These are phyloP conservation scores for Boletus subparvulus DNA, from an alignment of 768 basidiomycete genomes.

Conservation along the genomic window DNA sequence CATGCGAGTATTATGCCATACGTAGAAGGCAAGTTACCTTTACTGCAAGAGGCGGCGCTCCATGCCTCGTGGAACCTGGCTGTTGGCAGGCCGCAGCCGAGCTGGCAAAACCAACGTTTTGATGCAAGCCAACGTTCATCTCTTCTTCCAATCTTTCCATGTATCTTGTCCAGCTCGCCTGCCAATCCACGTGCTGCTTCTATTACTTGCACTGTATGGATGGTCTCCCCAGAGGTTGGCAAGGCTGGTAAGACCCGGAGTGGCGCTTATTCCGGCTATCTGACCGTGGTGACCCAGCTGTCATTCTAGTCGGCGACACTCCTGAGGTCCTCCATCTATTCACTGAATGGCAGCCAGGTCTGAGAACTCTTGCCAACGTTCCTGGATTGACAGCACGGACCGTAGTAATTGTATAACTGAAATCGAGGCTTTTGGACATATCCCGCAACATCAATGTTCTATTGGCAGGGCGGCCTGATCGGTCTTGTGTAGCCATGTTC, in stretches of 20 bases:
- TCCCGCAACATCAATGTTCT: too few relatives aligned
- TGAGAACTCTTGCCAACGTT: not conserved
- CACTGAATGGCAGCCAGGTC: not conserved
- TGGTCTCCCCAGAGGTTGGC: slow-evolving; percentile 11
- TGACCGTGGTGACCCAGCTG: too few relatives aligned
- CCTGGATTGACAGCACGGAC: not conserved
- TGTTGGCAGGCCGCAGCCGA: slow-evolving; percentile 16
- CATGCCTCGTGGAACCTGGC: slow-evolving; percentile 18
- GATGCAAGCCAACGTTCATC: not conserved
- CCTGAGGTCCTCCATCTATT: not conserved
- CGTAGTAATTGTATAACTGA: not conserved
- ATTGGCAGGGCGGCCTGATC: slow-evolving; percentile 6
- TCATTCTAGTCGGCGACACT: not conserved
- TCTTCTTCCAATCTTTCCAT: not conserved
- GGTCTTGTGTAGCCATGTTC: not conserved
- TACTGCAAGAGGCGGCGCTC: not conserved
- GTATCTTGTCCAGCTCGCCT: not conserved
- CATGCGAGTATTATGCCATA: not conserved
- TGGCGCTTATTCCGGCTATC: not conserved
- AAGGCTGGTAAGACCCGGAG: not conserved
- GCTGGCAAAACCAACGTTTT: slow-evolving; percentile 11
- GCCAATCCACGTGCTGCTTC: slow-evolving; percentile 1
- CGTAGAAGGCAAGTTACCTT: not conserved
- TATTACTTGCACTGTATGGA: not conserved
- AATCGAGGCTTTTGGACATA: too few relatives aligned